Evolutionary conservation across 1,139 yeast species (phyloP), one percentile per base, ranked within the genome.

Genomic region (Saccharomyces uvarum): DNA sequence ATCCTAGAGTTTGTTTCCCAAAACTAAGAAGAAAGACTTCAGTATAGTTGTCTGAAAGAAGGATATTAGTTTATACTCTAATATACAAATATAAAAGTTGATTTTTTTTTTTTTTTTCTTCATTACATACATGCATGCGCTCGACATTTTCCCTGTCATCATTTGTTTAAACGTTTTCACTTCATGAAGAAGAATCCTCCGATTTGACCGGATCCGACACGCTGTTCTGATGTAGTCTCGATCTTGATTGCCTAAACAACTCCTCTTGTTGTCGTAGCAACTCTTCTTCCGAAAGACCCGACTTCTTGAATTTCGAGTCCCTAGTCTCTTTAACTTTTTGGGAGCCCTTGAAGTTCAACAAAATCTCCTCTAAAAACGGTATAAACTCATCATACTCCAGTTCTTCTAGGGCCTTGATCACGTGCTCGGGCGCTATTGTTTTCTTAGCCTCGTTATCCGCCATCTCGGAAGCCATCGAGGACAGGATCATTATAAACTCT

Each of bases 371-470:
- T 53, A 93, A 82, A 16, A 89, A 85, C 47, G 86, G 95, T 53
- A 93, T 77, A 69, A 93, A 93, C 59, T 87, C 90, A 53, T 79
- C 80, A 71, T 90, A 93, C 48, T 96, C 99, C 58, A 93, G 77
- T 64, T 88, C 96, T 60, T 83, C 86, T 52, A 93, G 76, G 0
- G 99, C 98, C 67, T 86, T 87, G 58, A 93, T 81, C 50, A 93
- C 98, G 70, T 93, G 99, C 68, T 93, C 99, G 1, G 96, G 86
- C 0, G 97, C 96, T 53, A 93, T 93, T 7, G 99, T 93, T 72
- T 93, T 95, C 71, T 93, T 93, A 52, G 96, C 86, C 68, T 93
- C 99, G 65, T 87, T 87, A 66, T 93, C 99, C 1, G 99, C 98
- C 61, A 93, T 89, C 61, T 95, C 99, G 67, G 95, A 91, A 57